Evolutionary conservation across 1,284 basidiomycete genomes (phyloP), one percentile per base, ranked within the genome.

Genomic region (Pyrrhoderma noxium): DNA sequence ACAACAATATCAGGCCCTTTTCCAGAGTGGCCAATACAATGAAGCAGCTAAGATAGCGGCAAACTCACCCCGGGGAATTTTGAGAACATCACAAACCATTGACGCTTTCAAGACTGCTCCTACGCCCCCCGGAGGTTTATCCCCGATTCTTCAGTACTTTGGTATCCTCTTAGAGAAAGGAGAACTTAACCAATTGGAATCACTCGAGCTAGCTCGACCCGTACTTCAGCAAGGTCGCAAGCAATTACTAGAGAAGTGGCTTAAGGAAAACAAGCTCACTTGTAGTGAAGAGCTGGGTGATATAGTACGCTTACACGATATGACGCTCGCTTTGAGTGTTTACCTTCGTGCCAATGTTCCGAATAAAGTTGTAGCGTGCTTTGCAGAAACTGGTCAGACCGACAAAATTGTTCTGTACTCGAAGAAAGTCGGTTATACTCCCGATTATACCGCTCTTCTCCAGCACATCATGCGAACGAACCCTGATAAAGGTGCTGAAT

Each of bases 211-310:
- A 40, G 95, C 96, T 0, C 84, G 93, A 48, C 96, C 96, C 19
- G 96, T 99, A 11, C 74, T 99, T 46, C 86, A 92, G 61, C 96
- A 99, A 73, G 93, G 93, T 50, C 84, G 94, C 64, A 99, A 99
- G 72, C 93, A 98, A 64, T 74, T 99, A 42, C 77, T 99, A 22
- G 96, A 99, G 73, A 99, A 99, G 66, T 99, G 96, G 96, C 73
- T 99, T 59, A 99, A 99, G 73, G 96, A 99, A 77, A 97, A 97
- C 75, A 99, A 99, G 81, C 85, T 99, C 58, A 95, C 96, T 56
- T 99, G 96, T 74, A 93, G 88, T 63, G 96, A 99, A 70, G 95
- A 99, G 70, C 85, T 99, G 16, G 96, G 96, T 55, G 96, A 99
- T 67, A 90, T 99, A 58, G 96, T 98, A 51, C 87, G 96, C 47